These are phyloP conservation scores for Solanum virginianum DNA, from an alignment of 257 asterid species.

Conservation along the genomic window DNA sequence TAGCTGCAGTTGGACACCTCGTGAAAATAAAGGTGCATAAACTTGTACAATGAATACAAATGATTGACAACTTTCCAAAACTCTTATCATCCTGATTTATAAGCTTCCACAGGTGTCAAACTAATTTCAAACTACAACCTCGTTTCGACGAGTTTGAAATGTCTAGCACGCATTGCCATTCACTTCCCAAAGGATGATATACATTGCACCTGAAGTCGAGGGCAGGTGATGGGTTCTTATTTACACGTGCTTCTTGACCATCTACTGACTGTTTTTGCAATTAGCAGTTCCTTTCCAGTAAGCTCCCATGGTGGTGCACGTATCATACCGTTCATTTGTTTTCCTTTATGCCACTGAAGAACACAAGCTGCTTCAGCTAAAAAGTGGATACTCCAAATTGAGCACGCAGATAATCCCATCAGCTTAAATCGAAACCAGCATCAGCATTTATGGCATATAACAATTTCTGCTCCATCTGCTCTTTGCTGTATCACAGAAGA, in stretches of 20 bases:
- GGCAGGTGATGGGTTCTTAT: background rate
- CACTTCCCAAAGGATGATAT: constrained; percentile 11
- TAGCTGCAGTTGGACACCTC: background rate
- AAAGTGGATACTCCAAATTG: background rate
- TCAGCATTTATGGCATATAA: constrained; percentile 78
- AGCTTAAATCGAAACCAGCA: constrained; percentile 96
- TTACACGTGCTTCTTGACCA: constrained; percentile 7
- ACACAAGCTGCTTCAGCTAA: background rate
- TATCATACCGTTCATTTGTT: background rate
- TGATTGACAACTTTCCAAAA: background rate
- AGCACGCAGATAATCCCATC: constrained; percentile 6
- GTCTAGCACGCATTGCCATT: background rate
- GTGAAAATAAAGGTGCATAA: background rate
- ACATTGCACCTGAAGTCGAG: constrained; percentile 6
- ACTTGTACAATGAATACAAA: background rate
- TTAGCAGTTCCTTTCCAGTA: background rate
- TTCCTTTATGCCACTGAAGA: background rate
- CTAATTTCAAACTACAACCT: background rate
- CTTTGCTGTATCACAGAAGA: constrained; percentile 45
- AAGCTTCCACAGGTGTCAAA: background rate
- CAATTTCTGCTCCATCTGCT: constrained; percentile 82
- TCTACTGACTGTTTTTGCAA: background rate
- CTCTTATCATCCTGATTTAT: background rate
- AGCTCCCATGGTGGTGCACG: background rate
- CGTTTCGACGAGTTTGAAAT: background rate